Conservation (phyloP, 164 flowering plant genomes). For the Magnolia kwangsiensis region DNA sequence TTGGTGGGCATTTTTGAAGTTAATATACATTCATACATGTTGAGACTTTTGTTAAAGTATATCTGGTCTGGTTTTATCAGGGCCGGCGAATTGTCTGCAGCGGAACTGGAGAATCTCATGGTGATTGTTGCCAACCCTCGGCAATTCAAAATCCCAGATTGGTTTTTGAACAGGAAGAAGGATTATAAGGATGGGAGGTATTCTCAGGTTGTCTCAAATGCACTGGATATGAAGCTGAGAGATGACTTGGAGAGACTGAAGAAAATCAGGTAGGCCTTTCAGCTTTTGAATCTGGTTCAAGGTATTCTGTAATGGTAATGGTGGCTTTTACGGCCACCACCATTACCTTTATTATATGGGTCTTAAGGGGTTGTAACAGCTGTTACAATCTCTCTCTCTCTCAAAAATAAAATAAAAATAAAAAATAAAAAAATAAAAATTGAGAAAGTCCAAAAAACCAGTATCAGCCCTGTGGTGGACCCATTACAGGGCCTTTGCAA, state of each 20-base stretch:
- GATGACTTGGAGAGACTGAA: slow-evolving; percentile 78
- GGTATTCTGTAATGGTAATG: neutral
- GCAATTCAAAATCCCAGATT: slow-evolving; percentile 22
- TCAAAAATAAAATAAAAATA: too few species aligned
- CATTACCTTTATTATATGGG: too few species aligned
- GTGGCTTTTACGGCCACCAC: too few species aligned
- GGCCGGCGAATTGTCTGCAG: slow-evolving; percentile 70
- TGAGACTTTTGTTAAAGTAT: neutral
- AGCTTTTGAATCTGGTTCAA: neutral
- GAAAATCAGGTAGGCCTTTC: slow-evolving; percentile 22
- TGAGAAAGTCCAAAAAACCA: too few species aligned
- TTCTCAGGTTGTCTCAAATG: slow-evolving; percentile 73
- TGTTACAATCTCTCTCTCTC: too few species aligned
- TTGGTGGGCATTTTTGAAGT: too few species aligned
- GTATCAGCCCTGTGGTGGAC: neutral
- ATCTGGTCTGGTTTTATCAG: slow-evolving; percentile 15
- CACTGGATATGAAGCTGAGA: slow-evolving; percentile 80
- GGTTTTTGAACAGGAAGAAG: slow-evolving; percentile 25
- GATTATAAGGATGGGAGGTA: slow-evolving; percentile 68
- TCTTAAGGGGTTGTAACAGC: too few species aligned
- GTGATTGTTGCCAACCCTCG: slow-evolving; percentile 59
- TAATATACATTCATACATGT: too few species aligned
- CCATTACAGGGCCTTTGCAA: neutral
- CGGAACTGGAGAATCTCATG: slow-evolving; percentile 73
- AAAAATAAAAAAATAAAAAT: too few species aligned